phyloP scores from a whole-genome alignment of 139 green algal species.

The Auxenochlorella pyrenoidosa region DNA sequence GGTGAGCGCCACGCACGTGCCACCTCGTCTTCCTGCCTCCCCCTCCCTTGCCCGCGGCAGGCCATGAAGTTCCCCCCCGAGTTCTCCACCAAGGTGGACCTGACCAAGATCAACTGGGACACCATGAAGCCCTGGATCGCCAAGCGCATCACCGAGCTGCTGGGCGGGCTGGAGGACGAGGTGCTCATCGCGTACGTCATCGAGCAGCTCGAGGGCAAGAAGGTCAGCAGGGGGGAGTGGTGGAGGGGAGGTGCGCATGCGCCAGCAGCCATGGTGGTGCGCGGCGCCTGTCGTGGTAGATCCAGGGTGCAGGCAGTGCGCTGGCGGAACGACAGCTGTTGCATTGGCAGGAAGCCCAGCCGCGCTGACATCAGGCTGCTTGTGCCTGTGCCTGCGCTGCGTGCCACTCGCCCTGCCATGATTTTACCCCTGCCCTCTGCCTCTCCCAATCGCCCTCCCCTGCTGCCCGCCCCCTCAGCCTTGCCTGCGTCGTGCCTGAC shows the following conservation, averaged over 20 bases:
- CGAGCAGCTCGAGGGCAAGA: slow-evolving; percentile 84
- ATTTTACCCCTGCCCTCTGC: neutral
- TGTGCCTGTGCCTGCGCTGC: neutral
- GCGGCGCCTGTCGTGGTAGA: neutral
- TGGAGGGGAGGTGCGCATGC: neutral
- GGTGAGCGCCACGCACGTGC: neutral
- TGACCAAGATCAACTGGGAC: slow-evolving; percentile 86
- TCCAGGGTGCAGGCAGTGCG: neutral
- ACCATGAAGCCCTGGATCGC: slow-evolving; percentile 95
- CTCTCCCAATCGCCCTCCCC: neutral
- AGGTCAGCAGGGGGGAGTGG: slow-evolving; percentile 43
- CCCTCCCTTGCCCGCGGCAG: neutral
- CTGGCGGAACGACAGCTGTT: no score
- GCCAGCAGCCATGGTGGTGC: neutral
- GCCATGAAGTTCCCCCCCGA: slow-evolving; percentile 85
- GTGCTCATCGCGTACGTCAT: slow-evolving; percentile 95
- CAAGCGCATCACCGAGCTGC: slow-evolving; percentile 91
- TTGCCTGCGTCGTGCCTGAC: neutral
- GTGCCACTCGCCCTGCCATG: neutral
- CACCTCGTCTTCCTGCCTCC: neutral
- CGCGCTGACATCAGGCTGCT: neutral
- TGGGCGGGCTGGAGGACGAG: slow-evolving; percentile 94
- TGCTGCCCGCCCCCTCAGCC: neutral
- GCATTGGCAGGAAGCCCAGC: no score
- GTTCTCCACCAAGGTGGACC: slow-evolving; percentile 80